Conservation (phyloP, 305 asterid genomes). For the Fraxinus xanthoxyloides region DNA sequence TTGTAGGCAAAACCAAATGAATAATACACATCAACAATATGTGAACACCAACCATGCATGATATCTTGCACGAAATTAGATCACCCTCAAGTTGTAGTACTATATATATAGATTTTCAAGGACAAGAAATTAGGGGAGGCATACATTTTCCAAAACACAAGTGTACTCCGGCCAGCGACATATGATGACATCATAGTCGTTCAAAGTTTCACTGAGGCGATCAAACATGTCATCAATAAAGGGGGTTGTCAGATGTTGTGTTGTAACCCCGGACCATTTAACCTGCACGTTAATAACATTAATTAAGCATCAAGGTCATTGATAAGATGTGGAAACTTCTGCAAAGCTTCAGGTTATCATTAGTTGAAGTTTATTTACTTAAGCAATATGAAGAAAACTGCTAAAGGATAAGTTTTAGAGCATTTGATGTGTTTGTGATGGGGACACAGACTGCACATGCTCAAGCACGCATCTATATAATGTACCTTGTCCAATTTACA, state of each 20-base stretch:
- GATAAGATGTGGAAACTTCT: neutral
- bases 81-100: neutral
- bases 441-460: neutral
- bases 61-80: neutral
- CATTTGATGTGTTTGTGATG: neutral
- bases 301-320: neutral
- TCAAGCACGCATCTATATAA: neutral
- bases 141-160: constrained; percentile 48
- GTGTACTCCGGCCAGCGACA: constrained; percentile 60
- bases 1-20: neutral
- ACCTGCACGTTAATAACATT: constrained; percentile 31
- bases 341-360: neutral
- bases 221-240: constrained; percentile 55
- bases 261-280: constrained; percentile 55
- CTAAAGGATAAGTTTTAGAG: neutral
- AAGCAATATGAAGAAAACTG: neutral
- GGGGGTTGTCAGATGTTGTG: constrained; percentile 52
- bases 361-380: neutral
- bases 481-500: constrained; percentile 54
- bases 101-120: neutral
- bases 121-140: constrained; percentile 3
- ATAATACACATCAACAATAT: neutral
- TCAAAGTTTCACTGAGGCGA: constrained; percentile 44
- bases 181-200: constrained; percentile 50
- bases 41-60: neutral